These are phyloP conservation scores for Cyclotella choctawhatcheeana DNA, from an alignment of 108 stramenopile genomes.

Conservation along the genomic window DNA sequence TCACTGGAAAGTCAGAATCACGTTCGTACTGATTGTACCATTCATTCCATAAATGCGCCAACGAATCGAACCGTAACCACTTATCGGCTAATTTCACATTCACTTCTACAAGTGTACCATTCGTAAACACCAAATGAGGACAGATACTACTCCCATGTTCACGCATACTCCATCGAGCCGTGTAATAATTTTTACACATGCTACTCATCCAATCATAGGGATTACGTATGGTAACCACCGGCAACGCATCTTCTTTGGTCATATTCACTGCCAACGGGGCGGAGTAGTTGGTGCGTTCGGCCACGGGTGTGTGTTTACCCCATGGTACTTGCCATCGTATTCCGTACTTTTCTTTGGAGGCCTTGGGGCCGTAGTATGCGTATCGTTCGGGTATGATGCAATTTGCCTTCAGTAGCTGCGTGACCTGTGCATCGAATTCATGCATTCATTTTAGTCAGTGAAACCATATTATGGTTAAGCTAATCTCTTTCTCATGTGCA, in stretches of 20 bases:
- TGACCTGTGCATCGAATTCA: conserved; percentile 7
- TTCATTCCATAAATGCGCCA: conserved; percentile 69
- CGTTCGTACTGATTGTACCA: conserved; percentile 67
- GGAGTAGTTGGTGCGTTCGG: conserved; percentile 54
- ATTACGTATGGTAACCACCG: conserved; percentile 72
- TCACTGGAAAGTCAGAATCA: conserved; percentile 51
- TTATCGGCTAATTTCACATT: conserved; percentile 35
- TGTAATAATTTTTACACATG: conserved; percentile 79
- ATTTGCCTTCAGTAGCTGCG: conserved; percentile 62
- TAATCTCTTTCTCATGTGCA: no score
- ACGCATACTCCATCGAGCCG: conserved; percentile 59
- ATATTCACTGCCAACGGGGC: conserved; percentile 53
- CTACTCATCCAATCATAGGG: conserved; percentile 79
- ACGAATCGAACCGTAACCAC: conserved; percentile 29
- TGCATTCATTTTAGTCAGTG: no score
- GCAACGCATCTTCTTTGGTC: conserved; percentile 67
- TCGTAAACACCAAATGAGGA: conserved; percentile 61
- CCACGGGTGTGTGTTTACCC: conserved; percentile 85
- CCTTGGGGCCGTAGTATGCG: conserved; percentile 49
- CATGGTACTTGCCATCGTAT: conserved; percentile 83
- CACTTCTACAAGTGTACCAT: conserved; percentile 18
- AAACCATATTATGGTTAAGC: no score
- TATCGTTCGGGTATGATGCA: conserved; percentile 80
- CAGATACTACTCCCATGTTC: conserved; percentile 44
- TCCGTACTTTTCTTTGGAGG: conserved; percentile 62